Evolutionary conservation across 108 stramenopile species (phyloP).

Genomic region (Pseudonitzschia multiseries): DNA sequence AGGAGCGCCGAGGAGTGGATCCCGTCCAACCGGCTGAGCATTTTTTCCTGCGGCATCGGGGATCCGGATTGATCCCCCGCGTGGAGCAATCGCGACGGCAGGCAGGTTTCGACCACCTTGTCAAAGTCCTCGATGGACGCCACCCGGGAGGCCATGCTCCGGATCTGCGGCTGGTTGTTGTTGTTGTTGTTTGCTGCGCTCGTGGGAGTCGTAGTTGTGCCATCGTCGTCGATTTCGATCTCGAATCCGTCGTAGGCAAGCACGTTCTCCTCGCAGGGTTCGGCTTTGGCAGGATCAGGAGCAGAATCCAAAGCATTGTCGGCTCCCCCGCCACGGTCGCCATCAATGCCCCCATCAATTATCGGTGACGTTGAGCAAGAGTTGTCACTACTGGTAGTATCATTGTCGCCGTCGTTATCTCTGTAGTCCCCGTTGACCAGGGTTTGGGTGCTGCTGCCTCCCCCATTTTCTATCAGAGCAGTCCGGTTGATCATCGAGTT

Average conservation of each 20-base stretch:
- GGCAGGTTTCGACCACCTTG: slow-evolving; percentile 23
- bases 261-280: no score
- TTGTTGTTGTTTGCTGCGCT: background rate
- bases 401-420: background rate
- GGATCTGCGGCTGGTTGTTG: background rate
- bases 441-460: no score
- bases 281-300: no score
- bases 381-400: background rate
- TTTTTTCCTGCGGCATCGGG: slow-evolving; percentile 28
- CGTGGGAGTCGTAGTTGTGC: background rate
- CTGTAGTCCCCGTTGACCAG: no score
- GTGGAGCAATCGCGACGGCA: slow-evolving; percentile 7
- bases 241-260: no score
- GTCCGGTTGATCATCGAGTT: background rate
- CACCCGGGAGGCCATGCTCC: background rate
- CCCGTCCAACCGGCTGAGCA: slow-evolving; percentile 33
- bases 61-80: background rate
- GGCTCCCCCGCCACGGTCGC: no score
- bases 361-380: slow-evolving; percentile 9
- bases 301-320: no score
- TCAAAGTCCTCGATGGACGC: slow-evolving; percentile 38
- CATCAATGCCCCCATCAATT: no score
- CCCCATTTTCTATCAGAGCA: no score
- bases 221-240: background rate
- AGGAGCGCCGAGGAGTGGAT: slow-evolving; percentile 14